Evolutionary conservation across 1,139 yeast genomes (phyloP).

Genomic region (Blastobotrys persicus): DNA sequence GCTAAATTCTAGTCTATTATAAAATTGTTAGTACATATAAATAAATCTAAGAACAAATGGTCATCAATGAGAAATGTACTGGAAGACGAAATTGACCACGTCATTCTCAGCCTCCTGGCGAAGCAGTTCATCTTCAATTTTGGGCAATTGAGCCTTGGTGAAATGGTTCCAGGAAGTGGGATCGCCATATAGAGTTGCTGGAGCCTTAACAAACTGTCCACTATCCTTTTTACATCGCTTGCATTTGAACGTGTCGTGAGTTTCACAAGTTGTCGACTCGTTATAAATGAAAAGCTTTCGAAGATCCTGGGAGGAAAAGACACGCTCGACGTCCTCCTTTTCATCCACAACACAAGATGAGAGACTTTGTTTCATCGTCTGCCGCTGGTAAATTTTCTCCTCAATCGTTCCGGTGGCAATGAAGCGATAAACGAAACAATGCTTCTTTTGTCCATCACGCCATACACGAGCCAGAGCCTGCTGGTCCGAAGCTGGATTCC

Average conservation of each 20-base stretch:
- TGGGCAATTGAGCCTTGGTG: constrained; percentile 55
- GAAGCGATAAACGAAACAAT: constrained; percentile 90
- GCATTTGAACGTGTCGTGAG: constrained; percentile 91
- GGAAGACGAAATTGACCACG: constrained; percentile 85
- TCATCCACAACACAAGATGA: constrained; percentile 98
- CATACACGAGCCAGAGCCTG: constrained; percentile 97
- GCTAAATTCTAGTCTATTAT: not conserved
- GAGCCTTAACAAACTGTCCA: constrained; percentile 63
- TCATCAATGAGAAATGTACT: constrained; percentile 76
- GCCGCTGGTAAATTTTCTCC: constrained; percentile 94
- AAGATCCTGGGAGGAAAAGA: constrained; percentile 79
- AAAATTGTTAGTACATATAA: not conserved
- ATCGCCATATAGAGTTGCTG: constrained; percentile 96
- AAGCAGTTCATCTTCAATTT: constrained; percentile 73
- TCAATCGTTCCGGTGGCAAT: constrained; percentile 95
- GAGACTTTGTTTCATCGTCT: constrained; percentile 89
- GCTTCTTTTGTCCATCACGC: constrained; percentile 99
- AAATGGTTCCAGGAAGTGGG: constrained; percentile 97
- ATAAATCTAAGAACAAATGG: no score
- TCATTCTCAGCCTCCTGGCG: constrained; percentile 67
- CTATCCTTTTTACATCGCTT: constrained; percentile 67
- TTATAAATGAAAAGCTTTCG: constrained; percentile 72
- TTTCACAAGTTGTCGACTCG: constrained; percentile 71
- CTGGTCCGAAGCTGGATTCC: constrained; percentile 99
- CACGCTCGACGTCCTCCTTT: constrained; percentile 88